These are phyloP conservation scores for Kwoniella newhampshirensis DNA, from an alignment of 768 basidiomycete genomes.

Conservation along the genomic window DNA sequence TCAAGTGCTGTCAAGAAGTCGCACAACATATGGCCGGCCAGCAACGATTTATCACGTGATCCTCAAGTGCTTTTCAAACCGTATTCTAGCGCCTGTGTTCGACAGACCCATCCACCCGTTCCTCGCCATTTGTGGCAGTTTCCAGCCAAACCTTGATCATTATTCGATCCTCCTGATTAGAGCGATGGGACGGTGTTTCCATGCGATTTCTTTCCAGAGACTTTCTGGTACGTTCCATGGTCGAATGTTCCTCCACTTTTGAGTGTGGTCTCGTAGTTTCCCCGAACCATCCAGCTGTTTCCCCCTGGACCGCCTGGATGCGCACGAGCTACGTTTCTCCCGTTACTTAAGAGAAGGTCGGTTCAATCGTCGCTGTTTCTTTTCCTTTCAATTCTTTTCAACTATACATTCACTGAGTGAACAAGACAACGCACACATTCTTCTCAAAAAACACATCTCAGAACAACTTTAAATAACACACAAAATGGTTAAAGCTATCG, in stretches of 20 bases:
- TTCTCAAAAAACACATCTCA: conserved; percentile 6
- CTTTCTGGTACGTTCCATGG: conserved; percentile 23
- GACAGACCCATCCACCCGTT: not conserved
- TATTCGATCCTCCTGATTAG: too few relatives aligned
- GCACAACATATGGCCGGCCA: not conserved
- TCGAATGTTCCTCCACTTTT: conserved; percentile 9
- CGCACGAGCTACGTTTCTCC: not conserved
- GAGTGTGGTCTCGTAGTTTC: conserved; percentile 10
- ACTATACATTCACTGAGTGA: conserved; percentile 11
- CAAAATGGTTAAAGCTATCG: conserved; percentile 52
- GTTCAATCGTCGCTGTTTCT: not conserved
- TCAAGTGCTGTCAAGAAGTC: too few relatives aligned
- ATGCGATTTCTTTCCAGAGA: not conserved
- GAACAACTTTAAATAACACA: conserved; percentile 2
- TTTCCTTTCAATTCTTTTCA: conserved; percentile 12
- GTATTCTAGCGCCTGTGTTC: not conserved
- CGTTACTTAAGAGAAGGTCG: conserved; percentile 23
- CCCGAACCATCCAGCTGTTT: conserved; percentile 10
- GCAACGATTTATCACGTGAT: not conserved
- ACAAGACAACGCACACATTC: not conserved
- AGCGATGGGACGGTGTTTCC: too few relatives aligned
- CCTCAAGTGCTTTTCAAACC: not conserved
- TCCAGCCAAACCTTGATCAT: too few relatives aligned
- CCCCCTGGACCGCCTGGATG: not conserved
- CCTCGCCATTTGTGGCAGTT: not conserved